Evolutionary conservation across 1,139 yeast species (phyloP), one percentile per base, ranked within the genome.

Genomic region (Diutina catenulata): DNA sequence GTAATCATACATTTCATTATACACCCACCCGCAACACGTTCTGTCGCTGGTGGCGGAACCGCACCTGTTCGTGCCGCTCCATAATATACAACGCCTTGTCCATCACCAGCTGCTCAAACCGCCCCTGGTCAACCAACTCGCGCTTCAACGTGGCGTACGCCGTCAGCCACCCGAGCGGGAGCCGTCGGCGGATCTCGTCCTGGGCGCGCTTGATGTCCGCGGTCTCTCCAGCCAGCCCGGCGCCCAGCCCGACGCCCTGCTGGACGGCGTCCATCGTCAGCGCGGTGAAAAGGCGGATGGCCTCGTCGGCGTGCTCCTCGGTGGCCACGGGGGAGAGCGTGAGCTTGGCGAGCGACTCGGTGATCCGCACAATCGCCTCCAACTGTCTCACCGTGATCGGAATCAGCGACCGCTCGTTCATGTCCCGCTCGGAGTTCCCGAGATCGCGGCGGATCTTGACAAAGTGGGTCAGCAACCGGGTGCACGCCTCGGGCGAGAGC

Each of bases 181-280:
- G 68, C 55, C 98, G 76, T 58, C 94, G 76, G 57, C 87, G 79
- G 46, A 91, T 71, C 55, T 86, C 95, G 36, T 73, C 76, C 53
- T 88, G 96, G 38, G 91, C 86, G 50, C 68, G 70, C 47, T 76
- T 73, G 37, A 88, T 86, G 53, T 87, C 93, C 27, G 74, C 72
- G 41, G 72, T 69, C 44, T 81, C 57, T 47, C 73, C 71, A 40
- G 70, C 69, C 26, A 58, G 50, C 40, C 58, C 46, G 10, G 59
- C 60, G 15, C 70, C 71, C 39, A 60, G 59, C 8, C 62, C 57
- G 32, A 78, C 77, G 41, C 87, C 94, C 57, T 84, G 93, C 29
- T 82, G 83, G 13, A 93, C 95, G 0, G 98, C 98, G 54, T 87
- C 91, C 95, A 93, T 87, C 0, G 99, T 93, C 1, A 98, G 91